These are phyloP conservation scores for Juncus effusus DNA, from an alignment of 176 grass and related monocot species.

Conservation along the genomic window DNA sequence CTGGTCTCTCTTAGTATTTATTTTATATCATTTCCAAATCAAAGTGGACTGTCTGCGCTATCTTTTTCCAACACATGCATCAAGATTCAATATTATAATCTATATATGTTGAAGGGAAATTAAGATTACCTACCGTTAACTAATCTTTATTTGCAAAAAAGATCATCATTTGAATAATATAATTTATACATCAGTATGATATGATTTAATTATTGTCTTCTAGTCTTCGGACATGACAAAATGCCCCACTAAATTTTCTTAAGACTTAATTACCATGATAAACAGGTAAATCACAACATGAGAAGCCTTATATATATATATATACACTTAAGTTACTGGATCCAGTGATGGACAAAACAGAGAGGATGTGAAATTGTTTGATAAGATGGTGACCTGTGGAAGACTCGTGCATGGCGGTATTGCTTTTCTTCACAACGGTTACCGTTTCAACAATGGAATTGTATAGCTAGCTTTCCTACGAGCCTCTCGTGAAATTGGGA, in stretches of 20 bases:
- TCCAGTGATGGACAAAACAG: slow-evolving; percentile 7
- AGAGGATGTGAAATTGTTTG: background rate
- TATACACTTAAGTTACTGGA: background rate
- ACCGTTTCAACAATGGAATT: slow-evolving; percentile 9
- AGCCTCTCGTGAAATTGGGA: slow-evolving; percentile 14
- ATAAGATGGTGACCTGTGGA: background rate
- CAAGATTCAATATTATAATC: too few relatives aligned
- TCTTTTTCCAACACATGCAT: background rate
- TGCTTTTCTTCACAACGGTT: slow-evolving; percentile 16
- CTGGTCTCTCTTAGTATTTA: background rate
- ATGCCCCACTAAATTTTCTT: too few relatives aligned
- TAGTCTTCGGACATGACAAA: too few relatives aligned
- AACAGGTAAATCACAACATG: background rate
- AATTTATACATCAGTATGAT: too few relatives aligned
- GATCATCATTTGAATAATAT: too few relatives aligned
- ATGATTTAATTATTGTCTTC: too few relatives aligned
- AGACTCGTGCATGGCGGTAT: slow-evolving; percentile 9
- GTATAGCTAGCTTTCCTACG: slow-evolving; percentile 1
- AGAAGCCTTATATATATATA: background rate
- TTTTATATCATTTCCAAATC: slow-evolving; percentile 5
- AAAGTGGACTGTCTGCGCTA: slow-evolving; percentile 7
- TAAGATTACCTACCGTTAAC: too few relatives aligned
- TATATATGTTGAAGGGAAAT: too few relatives aligned
- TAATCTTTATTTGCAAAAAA: too few relatives aligned
- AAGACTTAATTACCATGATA: background rate